Percentiles rank a stretch among this genome's conserved stretches.
Evolutionary conservation across 176 grass and related monocot genomes (phyloP).

Genomic region (Calamus simplicifolius): DNA sequence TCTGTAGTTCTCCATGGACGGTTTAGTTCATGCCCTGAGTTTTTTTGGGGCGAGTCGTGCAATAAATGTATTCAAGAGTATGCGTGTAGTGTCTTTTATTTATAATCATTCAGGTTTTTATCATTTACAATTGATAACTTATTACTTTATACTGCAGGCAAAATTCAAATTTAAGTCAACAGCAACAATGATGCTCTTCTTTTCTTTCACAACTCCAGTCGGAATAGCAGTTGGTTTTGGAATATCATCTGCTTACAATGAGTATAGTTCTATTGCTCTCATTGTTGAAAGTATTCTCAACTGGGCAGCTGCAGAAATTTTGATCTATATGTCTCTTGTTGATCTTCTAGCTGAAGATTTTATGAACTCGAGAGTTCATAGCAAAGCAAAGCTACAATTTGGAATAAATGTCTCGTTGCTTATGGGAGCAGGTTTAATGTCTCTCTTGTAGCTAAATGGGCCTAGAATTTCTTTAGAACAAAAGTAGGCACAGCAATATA

Average conservation of each 20-base stretch:
- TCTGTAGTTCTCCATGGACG: too few relatives aligned
- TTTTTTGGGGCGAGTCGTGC: too few relatives aligned
- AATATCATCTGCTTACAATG: conserved; percentile 48
- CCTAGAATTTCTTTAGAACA: not conserved
- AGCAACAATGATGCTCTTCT: conserved; percentile 47
- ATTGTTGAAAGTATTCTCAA: conserved; percentile 52
- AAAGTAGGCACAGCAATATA: too few relatives aligned
- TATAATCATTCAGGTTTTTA: too few relatives aligned
- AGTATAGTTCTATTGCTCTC: conserved; percentile 46
- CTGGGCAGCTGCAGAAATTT: conserved; percentile 48
- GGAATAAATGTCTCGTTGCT: conserved; percentile 44
- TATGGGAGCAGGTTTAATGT: conserved; percentile 48
- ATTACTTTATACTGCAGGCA: conserved; percentile 18
- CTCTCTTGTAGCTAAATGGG: conserved; percentile 64
- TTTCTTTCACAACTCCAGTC: conserved; percentile 48
- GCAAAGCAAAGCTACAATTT: conserved; percentile 35
- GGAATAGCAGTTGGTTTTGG: conserved; percentile 45
- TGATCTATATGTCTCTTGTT: conserved; percentile 63
- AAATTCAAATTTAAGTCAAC: conserved; percentile 38
- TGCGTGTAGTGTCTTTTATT: too few relatives aligned
- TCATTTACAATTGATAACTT: not conserved
- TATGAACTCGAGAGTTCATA: conserved; percentile 61
- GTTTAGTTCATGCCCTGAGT: too few relatives aligned
- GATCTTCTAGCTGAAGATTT: conserved; percentile 73
- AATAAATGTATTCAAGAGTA: too few relatives aligned